Base-by-base conservation (phyloP, 768 basidiomycete species). In the Termitomyces heimii region DNA sequence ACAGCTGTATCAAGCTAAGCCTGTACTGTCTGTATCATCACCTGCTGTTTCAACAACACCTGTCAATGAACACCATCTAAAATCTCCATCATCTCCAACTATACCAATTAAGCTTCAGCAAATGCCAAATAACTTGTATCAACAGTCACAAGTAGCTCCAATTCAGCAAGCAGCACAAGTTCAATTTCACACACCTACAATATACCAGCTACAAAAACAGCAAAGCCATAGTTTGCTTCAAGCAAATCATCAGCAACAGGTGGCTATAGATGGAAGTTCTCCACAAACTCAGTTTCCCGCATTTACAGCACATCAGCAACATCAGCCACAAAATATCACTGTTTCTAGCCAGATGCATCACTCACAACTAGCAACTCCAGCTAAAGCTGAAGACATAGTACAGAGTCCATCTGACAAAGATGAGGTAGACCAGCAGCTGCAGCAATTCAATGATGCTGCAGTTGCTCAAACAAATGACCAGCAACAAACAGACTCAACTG, bases 1-100 rank as follows among this genome's bases (percentile, higher is more conserved):
- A 7, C 37, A 47, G 31, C 37, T 60, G 52, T 56, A 57, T 29
- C 59, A 60, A 47, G 55, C 59, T 16, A 55, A 57, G 22, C 55
- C 55, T 5, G 14, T 24, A 4, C 29, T 53, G 5, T 47, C 43
- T 20, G 14, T 56, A 1, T 47, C 53, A 9, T 52, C 55, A 22
- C 51, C 55, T 20, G 12, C 42, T 3, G n/a, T 46, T 13, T 51
- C 50, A 13, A 28, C 56, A 9, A 53, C 56, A n/a, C 49, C 42
- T 53, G 8, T 28, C 9, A n/a, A 52, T 3, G 44, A 20, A 22
- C 34, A 18, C 2, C 14, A 35, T 34, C 3, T 20, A 4, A 50
- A 24, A 8, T 24, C 32, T 35, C 7, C 32, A 8, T 16, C 14
- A 9, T 35, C 7, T 50, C 2, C 8, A 16, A 50, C 34, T 31